phyloP scores from a whole-genome alignment of 2,329 filamentous ascomycete genomes.

The Monascus ruber region DNA sequence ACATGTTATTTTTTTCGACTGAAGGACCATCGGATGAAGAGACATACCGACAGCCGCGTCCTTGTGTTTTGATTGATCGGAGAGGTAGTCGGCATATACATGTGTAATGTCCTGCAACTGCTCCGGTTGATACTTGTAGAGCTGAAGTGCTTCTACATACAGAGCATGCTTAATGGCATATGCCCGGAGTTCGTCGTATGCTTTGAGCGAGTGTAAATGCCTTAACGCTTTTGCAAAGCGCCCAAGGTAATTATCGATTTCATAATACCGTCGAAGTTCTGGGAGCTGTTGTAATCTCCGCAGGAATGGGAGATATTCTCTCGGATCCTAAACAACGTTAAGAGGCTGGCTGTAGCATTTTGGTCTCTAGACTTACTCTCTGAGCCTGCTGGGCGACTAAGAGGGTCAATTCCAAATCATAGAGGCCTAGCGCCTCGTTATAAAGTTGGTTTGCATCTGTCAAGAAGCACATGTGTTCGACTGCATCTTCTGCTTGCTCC shows the following conservation, averaged over 20 bases:
- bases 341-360: neutral
- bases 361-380: constrained; percentile 38
- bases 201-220: constrained; percentile 62
- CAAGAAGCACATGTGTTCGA: constrained; percentile 96
- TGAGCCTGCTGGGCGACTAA: constrained; percentile 92
- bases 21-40: neutral
- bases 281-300: constrained; percentile 71
- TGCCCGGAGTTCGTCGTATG: constrained; percentile 63
- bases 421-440: constrained; percentile 78
- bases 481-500: constrained; percentile 69
- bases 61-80: constrained; percentile 62
- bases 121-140: constrained; percentile 71
- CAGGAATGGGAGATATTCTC: constrained; percentile 91
- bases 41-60: constrained; percentile 62
- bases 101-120: constrained; percentile 58
- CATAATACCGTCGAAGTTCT: constrained; percentile 60
- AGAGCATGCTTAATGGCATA: constrained; percentile 73
- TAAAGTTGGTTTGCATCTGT: constrained; percentile 88
- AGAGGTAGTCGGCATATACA: constrained; percentile 69
- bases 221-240: constrained; percentile 64
- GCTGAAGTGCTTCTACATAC: constrained; percentile 62
- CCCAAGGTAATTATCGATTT: constrained; percentile 78
- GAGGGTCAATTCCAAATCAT: constrained; percentile 80
- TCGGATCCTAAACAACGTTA: constrained; percentile 52
- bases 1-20: constrained; percentile 2